Evolutionary conservation across 305 asterid species (phyloP), one percentile per base, ranked within the genome.

Genomic region (Fraxinus dipetala): DNA sequence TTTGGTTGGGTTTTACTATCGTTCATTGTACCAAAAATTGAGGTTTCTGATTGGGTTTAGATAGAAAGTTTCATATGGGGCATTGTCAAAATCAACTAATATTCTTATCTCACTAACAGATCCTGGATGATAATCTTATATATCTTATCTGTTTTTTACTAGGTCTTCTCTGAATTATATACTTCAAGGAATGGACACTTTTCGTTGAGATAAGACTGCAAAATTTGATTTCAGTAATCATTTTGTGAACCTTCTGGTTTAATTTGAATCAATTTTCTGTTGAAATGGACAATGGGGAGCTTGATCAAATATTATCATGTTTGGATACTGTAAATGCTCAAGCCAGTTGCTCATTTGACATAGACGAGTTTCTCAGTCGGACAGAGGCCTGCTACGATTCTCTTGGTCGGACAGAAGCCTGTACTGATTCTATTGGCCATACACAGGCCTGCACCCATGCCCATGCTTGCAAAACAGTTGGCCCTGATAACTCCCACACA

Each of bases 401-500:
- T 59, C 69, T 59, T 22, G 69, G 69, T 59, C 11, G 30, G 11
- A 59, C 30, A 48, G 59, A 48, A 18, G 59, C 59, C 59, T 14
- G 20, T 18, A 48, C 59, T 18, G 69, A 59, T 59, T 6, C 69
- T 6, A 28, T 59, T 59, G 69, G 69, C 22, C 69, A 3, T 59
- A 59, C 69, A 7, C 69, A 59, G 28, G 69, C 98, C 38, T 94
- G 98, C 85, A 90, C 98, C 38, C 98, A 96, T 83, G 91, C 98
- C 51, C 99, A 96, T 74, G 97, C 99, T 76, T 96, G 99, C 87
- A 91, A 90, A 85, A 97, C 96, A 0, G 91, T 94, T 2, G 98
- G 98, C 74, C 99, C 98, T 0, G 98, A 96, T 86, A 90, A 93
- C 81, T 92, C 99, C 54, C 99, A 95, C 84, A 94, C 98, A 0